Evolutionary conservation across 2,329 filamentous ascomycete species (phyloP).

Genomic region (Sporothrix dimorphospora): DNA sequence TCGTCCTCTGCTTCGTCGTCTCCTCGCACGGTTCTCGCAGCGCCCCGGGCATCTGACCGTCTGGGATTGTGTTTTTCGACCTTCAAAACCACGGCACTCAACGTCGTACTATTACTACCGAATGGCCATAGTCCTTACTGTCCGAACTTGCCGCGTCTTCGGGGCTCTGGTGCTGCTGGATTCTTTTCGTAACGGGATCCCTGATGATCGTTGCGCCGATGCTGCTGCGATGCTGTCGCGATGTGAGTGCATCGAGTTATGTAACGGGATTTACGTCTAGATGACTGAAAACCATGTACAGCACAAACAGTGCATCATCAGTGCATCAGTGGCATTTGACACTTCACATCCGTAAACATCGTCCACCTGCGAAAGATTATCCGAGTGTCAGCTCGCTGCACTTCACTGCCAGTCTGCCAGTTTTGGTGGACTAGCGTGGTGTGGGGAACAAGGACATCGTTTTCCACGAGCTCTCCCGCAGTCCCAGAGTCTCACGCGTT

Average conservation of each 20-base stretch:
- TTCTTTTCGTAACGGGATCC: no score
- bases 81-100: no score
- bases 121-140: not conserved
- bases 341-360: not conserved
- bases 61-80: no score
- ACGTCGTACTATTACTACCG: no score
- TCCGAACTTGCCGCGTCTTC: not conserved
- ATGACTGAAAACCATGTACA: not conserved
- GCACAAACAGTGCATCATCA: not conserved
- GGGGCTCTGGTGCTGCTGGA: no score
- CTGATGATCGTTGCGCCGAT: no score
- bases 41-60: no score
- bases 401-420: no score
- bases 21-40: no score
- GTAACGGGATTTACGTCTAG: no score
- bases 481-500: not conserved
- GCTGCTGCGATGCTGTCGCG: no score
- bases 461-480: not conserved
- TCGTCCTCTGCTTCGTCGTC: not conserved
- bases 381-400: not conserved
- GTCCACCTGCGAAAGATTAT: constrained; percentile 9
- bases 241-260: no score
- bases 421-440: not conserved
- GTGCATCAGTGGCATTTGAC: not conserved
- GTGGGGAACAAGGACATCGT: constrained; percentile 16